These are phyloP conservation scores for Garcileccinum viscosum DNA, from an alignment of 1,284 basidiomycete genomes.

Conservation along the genomic window DNA sequence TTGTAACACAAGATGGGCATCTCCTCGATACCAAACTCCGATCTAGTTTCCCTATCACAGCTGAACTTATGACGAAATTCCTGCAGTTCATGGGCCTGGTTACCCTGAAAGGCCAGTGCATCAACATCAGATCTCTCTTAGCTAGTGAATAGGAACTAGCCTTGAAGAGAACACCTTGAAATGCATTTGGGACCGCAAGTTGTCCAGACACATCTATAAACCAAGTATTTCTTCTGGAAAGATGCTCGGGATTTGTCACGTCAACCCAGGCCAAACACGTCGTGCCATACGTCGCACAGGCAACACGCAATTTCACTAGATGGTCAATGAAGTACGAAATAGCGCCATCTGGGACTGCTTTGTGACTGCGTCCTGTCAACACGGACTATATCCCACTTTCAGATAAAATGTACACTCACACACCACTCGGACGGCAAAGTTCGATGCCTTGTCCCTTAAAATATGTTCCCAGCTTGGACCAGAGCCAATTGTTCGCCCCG, in stretches of 20 bases:
- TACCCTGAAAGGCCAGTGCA: constrained; percentile 7
- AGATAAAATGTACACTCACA: constrained; percentile 3
- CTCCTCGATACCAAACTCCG: constrained; percentile 3
- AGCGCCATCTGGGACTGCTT: constrained; percentile 27
- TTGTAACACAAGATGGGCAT: constrained; percentile 19
- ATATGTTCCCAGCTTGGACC: constrained; percentile 18
- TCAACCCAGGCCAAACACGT: not conserved
- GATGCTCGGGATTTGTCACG: constrained; percentile 9
- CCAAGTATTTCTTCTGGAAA: constrained; percentile 16
- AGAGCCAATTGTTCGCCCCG: constrained; percentile 28
- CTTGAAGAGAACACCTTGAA: constrained; percentile 14
- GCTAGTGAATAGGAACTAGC: not conserved
- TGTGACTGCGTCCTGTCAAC: constrained; percentile 14
- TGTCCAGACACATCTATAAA: not conserved
- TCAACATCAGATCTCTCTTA: not conserved
- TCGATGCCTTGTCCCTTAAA: constrained; percentile 20
- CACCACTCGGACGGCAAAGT: constrained; percentile 18
- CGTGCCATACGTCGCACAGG: constrained; percentile 25
- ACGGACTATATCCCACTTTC: not conserved
- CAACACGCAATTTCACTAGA: constrained; percentile 22
- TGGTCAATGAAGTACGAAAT: constrained; percentile 23
- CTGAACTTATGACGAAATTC: constrained; percentile 14
- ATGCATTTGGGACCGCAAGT: constrained; percentile 7
- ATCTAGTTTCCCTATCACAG: no score
- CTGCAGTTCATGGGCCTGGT: constrained; percentile 11